Evolutionary conservation across 2,329 filamentous ascomycete species (phyloP).

Genomic region (Rhexocercosporidium sp.): DNA sequence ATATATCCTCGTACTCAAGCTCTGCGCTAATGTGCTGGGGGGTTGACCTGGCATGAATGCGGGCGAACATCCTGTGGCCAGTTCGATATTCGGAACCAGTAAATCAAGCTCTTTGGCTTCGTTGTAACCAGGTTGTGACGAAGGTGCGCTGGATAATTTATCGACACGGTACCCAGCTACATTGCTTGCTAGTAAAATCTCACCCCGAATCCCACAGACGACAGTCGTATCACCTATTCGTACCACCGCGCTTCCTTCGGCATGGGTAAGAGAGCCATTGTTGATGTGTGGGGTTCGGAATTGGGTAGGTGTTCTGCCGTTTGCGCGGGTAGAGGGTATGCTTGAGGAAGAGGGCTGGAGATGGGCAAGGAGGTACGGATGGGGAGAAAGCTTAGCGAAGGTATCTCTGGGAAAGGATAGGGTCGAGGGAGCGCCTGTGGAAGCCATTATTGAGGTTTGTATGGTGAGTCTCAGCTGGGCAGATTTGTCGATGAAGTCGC

Average conservation of each 20-base stretch:
- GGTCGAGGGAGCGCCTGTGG: constrained; percentile 34
- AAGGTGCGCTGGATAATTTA: constrained; percentile 44
- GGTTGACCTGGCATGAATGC: constrained; percentile 84
- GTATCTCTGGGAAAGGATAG: constrained; percentile 63
- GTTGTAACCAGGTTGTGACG: constrained; percentile 41
- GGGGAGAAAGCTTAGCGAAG: constrained; percentile 88
- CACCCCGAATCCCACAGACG: constrained; percentile 90
- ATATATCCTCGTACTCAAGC: constrained; percentile 77
- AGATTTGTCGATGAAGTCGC: constrained; percentile 19
- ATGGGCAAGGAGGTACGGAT: constrained; percentile 88
- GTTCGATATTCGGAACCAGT: constrained; percentile 90
- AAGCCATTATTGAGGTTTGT: constrained; percentile 28
- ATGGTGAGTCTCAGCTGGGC: not conserved
- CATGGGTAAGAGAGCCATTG: constrained; percentile 83
- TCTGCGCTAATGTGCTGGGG: constrained; percentile 80
- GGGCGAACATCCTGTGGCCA: constrained; percentile 89
- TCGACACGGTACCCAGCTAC: constrained; percentile 68
- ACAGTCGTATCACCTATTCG: constrained; percentile 88
- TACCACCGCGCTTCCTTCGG: constrained; percentile 88
- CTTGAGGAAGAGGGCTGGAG: constrained; percentile 64
- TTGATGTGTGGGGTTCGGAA: constrained; percentile 78
- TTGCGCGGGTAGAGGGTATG: constrained; percentile 72
- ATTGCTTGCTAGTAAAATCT: constrained; percentile 77
- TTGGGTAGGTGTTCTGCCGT: constrained; percentile 74
- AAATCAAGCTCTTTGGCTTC: constrained; percentile 69